Base-by-base conservation (phyloP, 345 rosid genomes). In the Barbarea vulgaris region DNA sequence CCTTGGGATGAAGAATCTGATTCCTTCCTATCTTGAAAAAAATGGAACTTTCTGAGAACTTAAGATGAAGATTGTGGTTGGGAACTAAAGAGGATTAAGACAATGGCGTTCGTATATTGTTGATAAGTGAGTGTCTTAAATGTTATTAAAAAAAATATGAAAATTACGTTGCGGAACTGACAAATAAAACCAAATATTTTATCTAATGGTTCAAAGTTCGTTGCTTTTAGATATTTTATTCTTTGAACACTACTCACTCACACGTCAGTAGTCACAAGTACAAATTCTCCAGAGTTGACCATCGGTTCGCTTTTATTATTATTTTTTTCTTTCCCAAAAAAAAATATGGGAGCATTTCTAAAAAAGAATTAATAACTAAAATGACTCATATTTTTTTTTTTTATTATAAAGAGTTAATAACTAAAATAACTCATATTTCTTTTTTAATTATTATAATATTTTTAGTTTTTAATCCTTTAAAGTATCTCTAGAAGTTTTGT, bases 1-100 rank as follows among this genome's bases (percentile, higher is more conserved):
- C 65, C 58, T 46, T 9, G 64, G 64, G 25, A 46, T 1, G 52
- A 47, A 28, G 54, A 74, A 25, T 12, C 72, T 44, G 58, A 46
- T 65, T n/a, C n/a, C n/a, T n/a, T n/a, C 70, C n/a, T 65, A 59
- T 48, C 48, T 58, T 33, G 51, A n/a, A 46, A 44, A 37, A 42
- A 42, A 1, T 2, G 3, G 0, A 42, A 42, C 48, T 46, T 46
- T n/a, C 21, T 46, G 9, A 46, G 50, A 46, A 10, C 48, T 44
- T 10, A 64, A 21, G 50, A 44, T 44, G 52, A 37, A 72, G 70
- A 64, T 64, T 64, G 77, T 73, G 77, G 56, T 30, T 15, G 70
- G 33, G 46, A 56, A 74, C 55, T 65, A 65, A n/a, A n/a, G n/a
- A n/a, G n/a, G 18, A 30, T 5, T 34, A 34, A 3, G 39, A 27